Conservation (phyloP, 768 basidiomycete genomes). For the Mycena indigotica region DNA sequence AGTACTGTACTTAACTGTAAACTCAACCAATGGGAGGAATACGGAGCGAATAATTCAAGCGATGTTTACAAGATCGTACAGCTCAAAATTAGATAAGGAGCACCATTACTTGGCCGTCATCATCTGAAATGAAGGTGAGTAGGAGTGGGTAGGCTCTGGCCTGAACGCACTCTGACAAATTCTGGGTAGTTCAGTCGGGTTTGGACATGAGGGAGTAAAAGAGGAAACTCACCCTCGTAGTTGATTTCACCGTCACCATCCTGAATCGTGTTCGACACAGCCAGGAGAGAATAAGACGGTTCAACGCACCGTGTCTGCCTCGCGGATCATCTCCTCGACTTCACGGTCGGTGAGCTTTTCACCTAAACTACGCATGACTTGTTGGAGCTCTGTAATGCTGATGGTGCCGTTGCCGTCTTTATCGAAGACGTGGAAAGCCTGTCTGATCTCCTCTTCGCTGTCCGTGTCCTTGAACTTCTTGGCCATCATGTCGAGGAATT, state of each 20-base stretch:
- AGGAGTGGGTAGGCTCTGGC: constrained; percentile 6
- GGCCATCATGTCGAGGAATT: constrained; percentile 84
- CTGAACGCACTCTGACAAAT: constrained; percentile 65
- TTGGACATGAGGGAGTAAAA: constrained; percentile 21
- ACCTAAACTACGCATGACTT: constrained; percentile 93
- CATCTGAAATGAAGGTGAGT: constrained; percentile 49
- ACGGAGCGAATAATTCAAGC: background rate
- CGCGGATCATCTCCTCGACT: constrained; percentile 89
- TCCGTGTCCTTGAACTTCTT: constrained; percentile 88
- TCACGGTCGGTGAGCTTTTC: constrained; percentile 78
- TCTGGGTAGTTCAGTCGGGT: constrained; percentile 43
- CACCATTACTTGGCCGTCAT: constrained; percentile 65
- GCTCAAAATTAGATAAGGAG: constrained; percentile 5
- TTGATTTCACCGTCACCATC: constrained; percentile 88
- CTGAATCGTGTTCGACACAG: constrained; percentile 48
- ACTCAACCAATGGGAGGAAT: background rate
- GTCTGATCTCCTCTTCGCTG: constrained; percentile 91
- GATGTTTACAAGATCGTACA: constrained; percentile 13
- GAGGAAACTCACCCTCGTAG: constrained; percentile 57
- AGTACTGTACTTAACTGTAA: background rate
- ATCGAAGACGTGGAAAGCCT: constrained; percentile 97
- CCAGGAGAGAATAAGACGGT: constrained; percentile 31
- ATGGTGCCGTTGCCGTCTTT: constrained; percentile 95
- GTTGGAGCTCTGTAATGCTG: constrained; percentile 80
- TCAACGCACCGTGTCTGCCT: constrained; percentile 63